A percentile compares a stretch with the other conserved stretches of the same genome.
phyloP scores from a whole-genome alignment of 352 stramenopile genomes.

The Phytophthora pseudosyringae region DNA sequence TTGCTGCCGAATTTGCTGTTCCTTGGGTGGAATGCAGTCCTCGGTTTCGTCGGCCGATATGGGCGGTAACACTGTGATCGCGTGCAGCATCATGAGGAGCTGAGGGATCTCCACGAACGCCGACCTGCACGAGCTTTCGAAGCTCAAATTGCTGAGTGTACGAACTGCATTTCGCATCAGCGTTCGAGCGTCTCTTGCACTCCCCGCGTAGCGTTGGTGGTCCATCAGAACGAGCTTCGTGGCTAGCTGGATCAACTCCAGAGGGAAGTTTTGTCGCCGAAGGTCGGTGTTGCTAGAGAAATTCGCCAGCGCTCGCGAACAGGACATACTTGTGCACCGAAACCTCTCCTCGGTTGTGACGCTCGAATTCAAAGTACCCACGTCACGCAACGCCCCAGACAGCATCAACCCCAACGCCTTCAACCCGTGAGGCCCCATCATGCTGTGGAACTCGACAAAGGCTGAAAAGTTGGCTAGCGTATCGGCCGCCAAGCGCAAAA shows the following conservation, averaged over 20 bases:
- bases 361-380: conserved; percentile 49
- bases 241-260: conserved; percentile 63
- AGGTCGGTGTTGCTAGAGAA: conserved; percentile 74
- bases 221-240: conserved; percentile 59
- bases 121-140: conserved; percentile 50
- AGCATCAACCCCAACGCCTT: conserved; percentile 65
- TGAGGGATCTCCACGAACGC: conserved; percentile 67
- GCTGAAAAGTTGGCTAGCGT: conserved; percentile 76
- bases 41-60: conserved; percentile 11
- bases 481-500: conserved; percentile 59
- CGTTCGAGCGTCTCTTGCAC: conserved; percentile 27
- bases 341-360: conserved; percentile 50
- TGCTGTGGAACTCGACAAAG: conserved; percentile 63
- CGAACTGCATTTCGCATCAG: conserved; percentile 68
- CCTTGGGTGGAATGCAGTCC: neutral
- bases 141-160: conserved; percentile 70
- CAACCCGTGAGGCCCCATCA: conserved; percentile 53
- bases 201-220: conserved; percentile 33
- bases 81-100: conserved; percentile 57
- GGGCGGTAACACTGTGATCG: conserved; percentile 36
- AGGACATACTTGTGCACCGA: conserved; percentile 48
- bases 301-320: conserved; percentile 68
- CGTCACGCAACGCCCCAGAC: conserved; percentile 46
- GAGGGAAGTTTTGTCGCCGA: conserved; percentile 50
- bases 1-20: neutral